Conservation (phyloP, 176 grass and related monocot genomes). For the Rhynchospora tenuis region DNA sequence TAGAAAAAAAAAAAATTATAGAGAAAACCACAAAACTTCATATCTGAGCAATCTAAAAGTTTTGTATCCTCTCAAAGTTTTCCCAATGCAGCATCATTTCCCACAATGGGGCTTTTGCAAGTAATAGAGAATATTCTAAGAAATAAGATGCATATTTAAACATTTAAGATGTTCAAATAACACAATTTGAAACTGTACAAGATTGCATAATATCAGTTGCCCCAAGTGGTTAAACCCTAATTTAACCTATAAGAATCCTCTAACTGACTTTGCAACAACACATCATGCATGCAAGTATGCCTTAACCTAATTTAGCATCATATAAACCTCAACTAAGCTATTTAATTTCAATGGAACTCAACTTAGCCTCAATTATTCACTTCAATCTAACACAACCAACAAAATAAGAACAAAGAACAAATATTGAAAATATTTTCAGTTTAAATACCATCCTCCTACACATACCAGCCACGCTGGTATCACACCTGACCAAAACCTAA, state of each 20-base stretch:
- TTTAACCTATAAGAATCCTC: too few species aligned
- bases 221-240: neutral
- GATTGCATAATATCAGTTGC: neutral
- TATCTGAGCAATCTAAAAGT: neutral
- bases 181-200: neutral
- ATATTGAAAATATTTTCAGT: neutral
- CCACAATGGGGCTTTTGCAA: neutral
- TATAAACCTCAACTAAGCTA: neutral
- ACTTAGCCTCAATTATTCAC: neutral
- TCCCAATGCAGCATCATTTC: neutral
- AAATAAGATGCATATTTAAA: neutral
- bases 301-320: conserved; percentile 1
- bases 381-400: neutral
- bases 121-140: neutral
- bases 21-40: neutral
- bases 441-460: neutral
- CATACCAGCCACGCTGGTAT: neutral
- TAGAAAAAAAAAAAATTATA: neutral
- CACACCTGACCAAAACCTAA: neutral
- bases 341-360: neutral
- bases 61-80: neutral
- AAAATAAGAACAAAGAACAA: neutral
- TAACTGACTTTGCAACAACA: neutral
- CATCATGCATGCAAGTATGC: neutral
- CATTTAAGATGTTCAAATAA: neutral